Evolutionary conservation across 805 yeast genomes (phyloP), one percentile per base, ranked within the genome.

Genomic region (Starmerella stigmatis): DNA sequence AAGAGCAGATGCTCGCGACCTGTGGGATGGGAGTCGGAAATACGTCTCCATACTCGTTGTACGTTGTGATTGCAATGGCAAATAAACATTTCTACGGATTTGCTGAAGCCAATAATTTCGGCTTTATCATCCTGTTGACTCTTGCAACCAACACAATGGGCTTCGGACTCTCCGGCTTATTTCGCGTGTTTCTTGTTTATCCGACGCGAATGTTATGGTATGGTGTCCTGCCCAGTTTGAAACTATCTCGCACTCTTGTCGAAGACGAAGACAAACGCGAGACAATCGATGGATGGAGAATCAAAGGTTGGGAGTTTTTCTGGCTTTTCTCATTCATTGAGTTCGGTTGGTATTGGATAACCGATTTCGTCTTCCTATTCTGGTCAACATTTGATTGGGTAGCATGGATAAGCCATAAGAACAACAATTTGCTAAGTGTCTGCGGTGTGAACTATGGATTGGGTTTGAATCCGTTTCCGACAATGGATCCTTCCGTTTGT

Each of bases 311-410:
- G 53, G 63, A 60, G 44, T 72, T 75, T 51, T 78, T 79, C 62
- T 51, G 68, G 33, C 46, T 64, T 30, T 68, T 65, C 3, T 66
- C 74, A 44, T 66, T 67, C 2, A 66, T 72, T 39, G 42, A 54
- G 16, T 77, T 78, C 53, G 50, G 69, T 4, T 79, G 79, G 72
- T 75, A 75, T 57, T 79, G 81, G 76, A 61, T 81, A 54, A 86
- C 86, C 3, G 81, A 79, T 44, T 80, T 68, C 57, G 64, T 81
- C 22, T 79, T 79, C 64, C 64, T 67, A 15, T 85, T 76, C 2
- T 67, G 80, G 43, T 69, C 78, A 0, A 71, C 72, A 54, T 79
- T 81, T 60, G 75, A 70, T 53, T 77, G 81, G 82, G 66, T 73
- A 54, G 68, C 74, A 1, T 76, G 81, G 82, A 75, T 75, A 39